Conservation (phyloP, 2,329 filamentous ascomycete genomes). For the Plectosphaerella cucumerina region DNA sequence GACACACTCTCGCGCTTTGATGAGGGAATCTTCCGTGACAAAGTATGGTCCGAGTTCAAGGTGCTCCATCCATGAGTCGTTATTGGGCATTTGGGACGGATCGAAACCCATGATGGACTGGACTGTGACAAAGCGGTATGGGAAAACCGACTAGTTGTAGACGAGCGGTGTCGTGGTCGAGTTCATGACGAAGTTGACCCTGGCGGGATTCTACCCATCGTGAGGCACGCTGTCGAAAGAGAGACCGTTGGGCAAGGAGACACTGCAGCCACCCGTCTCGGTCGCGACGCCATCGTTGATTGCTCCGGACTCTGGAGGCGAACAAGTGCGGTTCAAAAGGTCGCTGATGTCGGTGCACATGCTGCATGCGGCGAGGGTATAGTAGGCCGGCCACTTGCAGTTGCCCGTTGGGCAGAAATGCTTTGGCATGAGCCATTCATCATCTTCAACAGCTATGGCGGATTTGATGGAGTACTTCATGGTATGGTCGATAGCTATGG, state of each 20-base stretch:
- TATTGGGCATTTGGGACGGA: not conserved
- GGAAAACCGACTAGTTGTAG: slow-evolving; percentile 3
- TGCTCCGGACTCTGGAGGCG: not conserved
- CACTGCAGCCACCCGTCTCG: not conserved
- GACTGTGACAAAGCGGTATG: not conserved
- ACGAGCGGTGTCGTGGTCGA: not conserved
- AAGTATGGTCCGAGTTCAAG: not conserved
- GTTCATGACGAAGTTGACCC: slow-evolving; percentile 4
- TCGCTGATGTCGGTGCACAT: slow-evolving; percentile 3
- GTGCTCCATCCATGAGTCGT: not conserved
- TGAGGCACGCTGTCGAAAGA: not conserved
- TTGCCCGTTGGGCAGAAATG: slow-evolving; percentile 2
- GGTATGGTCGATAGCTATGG: not conserved
- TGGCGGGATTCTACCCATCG: not conserved
- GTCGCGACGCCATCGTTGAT: not conserved
- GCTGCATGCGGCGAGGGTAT: slow-evolving; percentile 1
- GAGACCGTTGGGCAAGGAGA: slow-evolving; percentile 1
- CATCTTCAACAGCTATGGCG: not conserved
- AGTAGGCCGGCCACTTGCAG: not conserved
- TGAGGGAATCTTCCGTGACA: not conserved
- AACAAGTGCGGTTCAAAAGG: not conserved
- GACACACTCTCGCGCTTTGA: slow-evolving; percentile 3
- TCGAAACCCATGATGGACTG: slow-evolving; percentile 3
- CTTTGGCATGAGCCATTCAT: not conserved
- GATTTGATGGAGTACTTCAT: not conserved